Evolutionary conservation across 2,329 filamentous ascomycete genomes (phyloP).

Genomic region (Phaeophleospora eucalypticola): DNA sequence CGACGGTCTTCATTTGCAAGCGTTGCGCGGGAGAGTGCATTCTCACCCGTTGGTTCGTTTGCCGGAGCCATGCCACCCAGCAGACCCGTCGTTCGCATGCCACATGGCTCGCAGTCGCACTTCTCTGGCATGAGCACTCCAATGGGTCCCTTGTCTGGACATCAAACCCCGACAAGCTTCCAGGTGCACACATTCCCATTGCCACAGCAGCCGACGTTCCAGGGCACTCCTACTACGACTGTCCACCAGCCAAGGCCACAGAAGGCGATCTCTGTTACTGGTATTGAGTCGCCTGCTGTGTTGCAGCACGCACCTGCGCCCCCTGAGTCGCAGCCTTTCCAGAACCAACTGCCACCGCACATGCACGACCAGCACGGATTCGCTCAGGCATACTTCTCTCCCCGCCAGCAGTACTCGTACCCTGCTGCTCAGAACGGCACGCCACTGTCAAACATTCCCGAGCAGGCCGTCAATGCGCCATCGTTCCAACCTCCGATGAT

Average conservation of each 20-base stretch:
- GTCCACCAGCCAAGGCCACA: constrained; percentile 96
- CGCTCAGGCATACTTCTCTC: constrained; percentile 48
- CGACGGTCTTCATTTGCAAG: constrained; percentile 76
- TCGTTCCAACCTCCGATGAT: constrained; percentile 71
- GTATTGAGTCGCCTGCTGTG: constrained; percentile 78
- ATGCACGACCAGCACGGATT: constrained; percentile 50
- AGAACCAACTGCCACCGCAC: constrained; percentile 84
- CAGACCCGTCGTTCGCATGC: constrained; percentile 79
- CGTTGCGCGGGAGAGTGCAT: constrained; percentile 65
- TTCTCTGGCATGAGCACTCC: constrained; percentile 32
- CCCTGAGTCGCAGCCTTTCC: constrained; percentile 79
- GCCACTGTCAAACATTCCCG: constrained; percentile 85
- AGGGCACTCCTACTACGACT: constrained; percentile 60
- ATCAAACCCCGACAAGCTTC: constrained; percentile 47
- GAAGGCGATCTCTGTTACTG: constrained; percentile 87
- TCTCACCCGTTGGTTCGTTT: constrained; percentile 73
- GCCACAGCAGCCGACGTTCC: constrained; percentile 54
- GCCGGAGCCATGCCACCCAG: constrained; percentile 50
- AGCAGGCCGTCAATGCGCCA: constrained; percentile 84
- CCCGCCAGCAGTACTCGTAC: constrained; percentile 50
- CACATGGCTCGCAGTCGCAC: constrained; percentile 52
- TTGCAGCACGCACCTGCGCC: constrained; percentile 47
- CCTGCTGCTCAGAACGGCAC: constrained; percentile 66
- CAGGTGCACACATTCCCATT: constrained; percentile 51
- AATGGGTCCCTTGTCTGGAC: constrained; percentile 30